These are phyloP conservation scores for Podila epigama DNA, from an alignment of 192 early-diverging fungal species.

Conservation along the genomic window DNA sequence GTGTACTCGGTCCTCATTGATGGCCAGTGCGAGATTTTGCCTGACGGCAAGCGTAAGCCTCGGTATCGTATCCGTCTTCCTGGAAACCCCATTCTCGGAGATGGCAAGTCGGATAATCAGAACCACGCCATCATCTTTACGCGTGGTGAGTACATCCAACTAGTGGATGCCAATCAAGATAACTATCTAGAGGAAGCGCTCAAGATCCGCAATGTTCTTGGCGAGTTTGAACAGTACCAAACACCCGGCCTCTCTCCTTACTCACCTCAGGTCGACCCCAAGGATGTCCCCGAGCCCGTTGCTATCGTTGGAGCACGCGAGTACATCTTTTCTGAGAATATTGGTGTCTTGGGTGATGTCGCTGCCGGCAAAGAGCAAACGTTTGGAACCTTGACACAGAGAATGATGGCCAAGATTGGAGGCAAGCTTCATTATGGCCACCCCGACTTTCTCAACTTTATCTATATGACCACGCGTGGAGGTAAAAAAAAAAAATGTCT, in stretches of 20 bases:
- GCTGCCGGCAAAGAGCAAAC: slow-evolving; percentile 86
- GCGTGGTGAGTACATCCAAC: slow-evolving; percentile 83
- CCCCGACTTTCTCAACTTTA: slow-evolving; percentile 85
- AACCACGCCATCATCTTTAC: slow-evolving; percentile 82
- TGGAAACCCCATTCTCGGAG: slow-evolving; percentile 82
- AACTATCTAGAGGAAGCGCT: slow-evolving; percentile 86
- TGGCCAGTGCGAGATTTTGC: slow-evolving; percentile 67
- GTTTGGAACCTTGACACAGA: slow-evolving; percentile 82
- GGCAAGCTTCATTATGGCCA: slow-evolving; percentile 85
- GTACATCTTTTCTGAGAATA: slow-evolving; percentile 83
- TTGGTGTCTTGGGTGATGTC: slow-evolving; percentile 80
- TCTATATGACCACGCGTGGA: slow-evolving; percentile 84
- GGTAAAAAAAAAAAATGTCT: slow-evolving; percentile 16
- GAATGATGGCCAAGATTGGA: slow-evolving; percentile 81
- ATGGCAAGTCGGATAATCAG: slow-evolving; percentile 89
- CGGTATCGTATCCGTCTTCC: slow-evolving; percentile 76
- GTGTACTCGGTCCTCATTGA: slow-evolving; percentile 74
- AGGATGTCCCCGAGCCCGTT: slow-evolving; percentile 55
- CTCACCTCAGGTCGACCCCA: slow-evolving; percentile 59
- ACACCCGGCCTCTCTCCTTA: slow-evolving; percentile 68
- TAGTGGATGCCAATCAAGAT: slow-evolving; percentile 88
- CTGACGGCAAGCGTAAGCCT: slow-evolving; percentile 73
- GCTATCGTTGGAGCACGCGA: slow-evolving; percentile 85
- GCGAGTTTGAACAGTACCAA: slow-evolving; percentile 80
- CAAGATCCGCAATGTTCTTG: slow-evolving; percentile 82